A percentile compares a stretch with the other conserved stretches of the same genome.
These are phyloP conservation scores for Blastocystis sp. DNA, from an alignment of 352 stramenopile species.

Conservation along the genomic window DNA sequence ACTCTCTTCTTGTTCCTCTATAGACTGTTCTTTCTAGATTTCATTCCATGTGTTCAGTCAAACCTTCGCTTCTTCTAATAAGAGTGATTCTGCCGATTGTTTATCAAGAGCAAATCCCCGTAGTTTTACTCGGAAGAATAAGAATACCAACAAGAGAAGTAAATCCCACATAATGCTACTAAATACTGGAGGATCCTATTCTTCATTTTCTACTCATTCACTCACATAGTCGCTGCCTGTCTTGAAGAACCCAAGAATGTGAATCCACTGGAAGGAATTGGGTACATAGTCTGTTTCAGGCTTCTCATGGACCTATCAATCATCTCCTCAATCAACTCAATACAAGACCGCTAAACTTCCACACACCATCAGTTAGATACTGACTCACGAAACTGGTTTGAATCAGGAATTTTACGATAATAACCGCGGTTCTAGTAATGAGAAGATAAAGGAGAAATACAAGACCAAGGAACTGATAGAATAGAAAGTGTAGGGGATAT, in stretches of 20 bases:
- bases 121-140: not conserved
- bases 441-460: not conserved
- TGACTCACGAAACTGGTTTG: conserved; percentile 24
- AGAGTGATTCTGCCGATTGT: not conserved
- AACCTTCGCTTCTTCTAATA: not conserved
- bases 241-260: conserved; percentile 62
- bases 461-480: not conserved
- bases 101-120: conserved; percentile 25
- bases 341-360: conserved; percentile 39
- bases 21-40: not conserved
- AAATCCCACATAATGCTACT: conserved; percentile 50
- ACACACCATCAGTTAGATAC: conserved; percentile 1
- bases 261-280: conserved; percentile 48
- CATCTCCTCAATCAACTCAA: not conserved
- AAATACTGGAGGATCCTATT: not conserved
- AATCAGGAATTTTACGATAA: conserved; percentile 25
- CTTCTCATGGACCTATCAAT: not conserved
- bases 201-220: not conserved
- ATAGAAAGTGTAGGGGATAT: conserved; percentile 46
- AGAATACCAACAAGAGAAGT: conserved; percentile 31
- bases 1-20: not conserved
- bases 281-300: not conserved
- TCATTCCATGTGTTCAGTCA: not conserved
- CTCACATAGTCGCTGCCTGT: conserved; percentile 20
- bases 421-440: conserved; percentile 3